These are phyloP conservation scores for Glycyrrhiza uralensis DNA, from an alignment of 306 rosid genomes.

Conservation along the genomic window DNA sequence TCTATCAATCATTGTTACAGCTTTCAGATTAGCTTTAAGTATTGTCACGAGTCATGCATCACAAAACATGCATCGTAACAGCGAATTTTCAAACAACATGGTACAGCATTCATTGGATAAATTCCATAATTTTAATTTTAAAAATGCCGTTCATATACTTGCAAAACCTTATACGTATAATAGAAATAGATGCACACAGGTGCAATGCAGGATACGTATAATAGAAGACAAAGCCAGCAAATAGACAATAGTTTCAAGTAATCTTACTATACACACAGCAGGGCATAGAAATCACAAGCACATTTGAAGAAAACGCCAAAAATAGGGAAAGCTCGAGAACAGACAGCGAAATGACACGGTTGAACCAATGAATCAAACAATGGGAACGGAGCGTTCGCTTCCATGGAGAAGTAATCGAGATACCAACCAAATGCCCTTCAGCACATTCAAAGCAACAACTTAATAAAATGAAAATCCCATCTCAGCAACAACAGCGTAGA, in stretches of 20 bases:
- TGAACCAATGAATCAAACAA: background rate
- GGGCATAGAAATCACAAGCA: background rate
- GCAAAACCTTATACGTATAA: background rate
- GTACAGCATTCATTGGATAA: background rate
- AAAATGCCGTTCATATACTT: background rate
- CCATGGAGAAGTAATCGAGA: background rate
- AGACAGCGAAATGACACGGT: background rate
- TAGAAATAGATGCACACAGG: background rate
- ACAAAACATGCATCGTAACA: too few relatives aligned
- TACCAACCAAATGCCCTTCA: background rate
- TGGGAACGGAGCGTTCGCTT: background rate
- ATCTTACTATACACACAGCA: background rate
- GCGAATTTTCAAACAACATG: background rate
- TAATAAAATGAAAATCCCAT: background rate
- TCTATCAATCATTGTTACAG: conserved; percentile 1
- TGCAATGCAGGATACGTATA: background rate
- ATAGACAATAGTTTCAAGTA: background rate
- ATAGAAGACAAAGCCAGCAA: background rate
- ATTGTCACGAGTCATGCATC: background rate
- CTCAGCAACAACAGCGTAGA: too few relatives aligned
- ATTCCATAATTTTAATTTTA: too few relatives aligned
- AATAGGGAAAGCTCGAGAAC: background rate
- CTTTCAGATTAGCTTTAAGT: background rate
- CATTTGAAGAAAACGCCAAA: background rate
- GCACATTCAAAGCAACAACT: background rate